Evolutionary conservation across 208 protist species (phyloP).

Genomic region (Leishmania turanica): DNA sequence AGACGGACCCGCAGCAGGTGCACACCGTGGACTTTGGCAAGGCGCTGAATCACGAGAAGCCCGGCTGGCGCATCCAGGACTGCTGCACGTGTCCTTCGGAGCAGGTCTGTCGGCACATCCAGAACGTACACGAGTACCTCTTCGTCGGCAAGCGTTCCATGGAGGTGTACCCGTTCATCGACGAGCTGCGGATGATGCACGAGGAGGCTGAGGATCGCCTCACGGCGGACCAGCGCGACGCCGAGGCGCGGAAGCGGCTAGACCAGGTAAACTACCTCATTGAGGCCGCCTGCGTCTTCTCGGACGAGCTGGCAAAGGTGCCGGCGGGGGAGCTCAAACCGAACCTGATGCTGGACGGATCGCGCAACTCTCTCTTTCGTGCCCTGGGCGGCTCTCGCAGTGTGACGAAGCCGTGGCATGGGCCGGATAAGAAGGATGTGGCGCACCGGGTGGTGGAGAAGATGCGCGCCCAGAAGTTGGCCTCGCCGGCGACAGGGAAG

Average conservation of each 20-base stretch:
- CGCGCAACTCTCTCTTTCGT: slow-evolving; percentile 45
- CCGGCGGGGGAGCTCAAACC: slow-evolving; percentile 59
- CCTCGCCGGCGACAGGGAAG: neutral
- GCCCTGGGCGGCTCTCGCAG: slow-evolving; percentile 37
- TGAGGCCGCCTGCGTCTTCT: slow-evolving; percentile 73
- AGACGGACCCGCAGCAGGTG: slow-evolving; percentile 62
- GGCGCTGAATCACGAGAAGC: slow-evolving; percentile 42
- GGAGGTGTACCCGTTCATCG: slow-evolving; percentile 79
- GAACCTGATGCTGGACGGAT: slow-evolving; percentile 72
- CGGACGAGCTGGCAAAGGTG: slow-evolving; percentile 62
- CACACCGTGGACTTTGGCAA: slow-evolving; percentile 77
- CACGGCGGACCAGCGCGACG: slow-evolving; percentile 33
- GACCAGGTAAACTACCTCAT: slow-evolving; percentile 47
- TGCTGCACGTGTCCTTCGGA: slow-evolving; percentile 77
- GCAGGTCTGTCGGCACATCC: slow-evolving; percentile 84
- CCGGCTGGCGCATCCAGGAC: slow-evolving; percentile 64
- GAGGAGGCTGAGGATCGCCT: slow-evolving; percentile 56
- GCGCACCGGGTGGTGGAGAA: slow-evolving; percentile 26
- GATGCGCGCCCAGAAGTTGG: slow-evolving; percentile 9
- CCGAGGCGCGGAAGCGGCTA: slow-evolving; percentile 32
- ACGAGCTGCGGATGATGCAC: slow-evolving; percentile 67
- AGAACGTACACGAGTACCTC: slow-evolving; percentile 88
- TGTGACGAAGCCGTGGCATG: slow-evolving; percentile 27
- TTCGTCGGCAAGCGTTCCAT: slow-evolving; percentile 73
- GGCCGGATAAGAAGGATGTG: slow-evolving; percentile 31